These are phyloP conservation scores for Xylariaceae sp. DNA, from an alignment of 2,329 filamentous ascomycete genomes.

Conservation along the genomic window DNA sequence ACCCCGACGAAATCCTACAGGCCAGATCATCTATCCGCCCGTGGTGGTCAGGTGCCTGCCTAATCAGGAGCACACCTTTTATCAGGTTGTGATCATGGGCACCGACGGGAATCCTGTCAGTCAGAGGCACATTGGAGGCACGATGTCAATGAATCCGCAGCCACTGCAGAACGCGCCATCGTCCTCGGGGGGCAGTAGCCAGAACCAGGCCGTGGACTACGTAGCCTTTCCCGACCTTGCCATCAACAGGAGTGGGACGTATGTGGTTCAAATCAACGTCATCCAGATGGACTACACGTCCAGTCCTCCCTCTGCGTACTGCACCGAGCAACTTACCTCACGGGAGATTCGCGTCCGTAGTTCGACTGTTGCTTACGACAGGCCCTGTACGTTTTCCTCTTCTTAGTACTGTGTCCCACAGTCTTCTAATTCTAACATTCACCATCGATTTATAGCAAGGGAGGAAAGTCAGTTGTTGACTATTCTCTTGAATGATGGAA, in stretches of 20 bases:
- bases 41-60: slow-evolving; percentile 33
- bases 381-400: slow-evolving; percentile 31
- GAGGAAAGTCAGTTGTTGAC: slow-evolving; percentile 8
- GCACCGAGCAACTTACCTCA: slow-evolving; percentile 24
- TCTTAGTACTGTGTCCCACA: neutral
- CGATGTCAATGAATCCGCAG: slow-evolving; percentile 27
- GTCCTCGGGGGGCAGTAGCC: slow-evolving; percentile 28
- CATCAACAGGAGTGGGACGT: slow-evolving; percentile 32
- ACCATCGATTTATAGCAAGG: slow-evolving; percentile 2
- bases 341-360: slow-evolving; percentile 31
- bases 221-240: slow-evolving; percentile 35
- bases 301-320: slow-evolving; percentile 21
- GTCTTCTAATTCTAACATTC: too few relatives aligned
- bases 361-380: slow-evolving; percentile 29
- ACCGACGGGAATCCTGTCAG: slow-evolving; percentile 28
- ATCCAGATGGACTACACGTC: slow-evolving; percentile 34
- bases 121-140: slow-evolving; percentile 30
- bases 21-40: slow-evolving; percentile 37
- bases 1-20: slow-evolving; percentile 34
- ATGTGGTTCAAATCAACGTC: slow-evolving; percentile 32
- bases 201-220: slow-evolving; percentile 24
- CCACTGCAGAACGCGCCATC: slow-evolving; percentile 23
- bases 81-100: slow-evolving; percentile 35
- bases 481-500: slow-evolving; percentile 2
- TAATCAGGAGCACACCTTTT: slow-evolving; percentile 32